A percentile compares a stretch with the other conserved stretches of the same genome.
Evolutionary conservation across 2,329 filamentous ascomycete genomes (phyloP).

Genomic region (Pestalotiopsis fici): DNA sequence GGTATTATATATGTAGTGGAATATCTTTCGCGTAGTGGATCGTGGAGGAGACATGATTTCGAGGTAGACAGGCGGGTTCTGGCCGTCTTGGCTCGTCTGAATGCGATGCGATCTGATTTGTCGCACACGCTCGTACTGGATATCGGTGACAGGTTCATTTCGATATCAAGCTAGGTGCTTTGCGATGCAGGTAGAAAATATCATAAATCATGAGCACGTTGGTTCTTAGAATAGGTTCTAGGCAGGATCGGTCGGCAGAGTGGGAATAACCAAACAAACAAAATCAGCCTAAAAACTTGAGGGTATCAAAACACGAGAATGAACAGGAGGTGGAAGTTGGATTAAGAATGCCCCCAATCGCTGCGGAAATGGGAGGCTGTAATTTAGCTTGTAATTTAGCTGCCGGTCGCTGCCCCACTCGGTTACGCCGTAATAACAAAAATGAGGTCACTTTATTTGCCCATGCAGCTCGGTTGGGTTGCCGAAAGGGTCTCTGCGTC

Average conservation of each 20-base stretch:
- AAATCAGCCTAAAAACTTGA: not conserved
- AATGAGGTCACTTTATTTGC: not conserved
- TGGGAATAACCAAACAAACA: not conserved
- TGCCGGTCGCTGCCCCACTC: not conserved
- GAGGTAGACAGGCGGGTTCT: not conserved
- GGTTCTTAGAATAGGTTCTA: not conserved
- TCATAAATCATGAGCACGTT: not conserved
- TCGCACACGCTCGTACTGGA: not conserved
- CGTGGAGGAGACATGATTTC: not conserved
- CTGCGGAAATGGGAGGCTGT: not conserved
- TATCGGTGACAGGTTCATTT: slow-evolving; percentile 8
- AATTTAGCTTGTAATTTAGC: slow-evolving; percentile 3
- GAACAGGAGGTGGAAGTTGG: not conserved
- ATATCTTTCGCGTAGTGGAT: slow-evolving; percentile 53
- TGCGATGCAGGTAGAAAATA: slow-evolving; percentile 4
- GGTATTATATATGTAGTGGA: slow-evolving; percentile 78
- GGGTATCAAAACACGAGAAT: not conserved
- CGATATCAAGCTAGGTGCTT: slow-evolving; percentile 11
- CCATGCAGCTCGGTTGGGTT: not conserved
- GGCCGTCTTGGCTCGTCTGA: not conserved
- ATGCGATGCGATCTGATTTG: not conserved
- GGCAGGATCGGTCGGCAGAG: not conserved
- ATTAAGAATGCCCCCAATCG: not conserved
- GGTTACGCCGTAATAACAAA: not conserved
- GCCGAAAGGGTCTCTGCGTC: not conserved